A percentile compares a stretch with the other conserved stretches of the same genome.
phyloP scores from a whole-genome alignment of 176 grass and related monocot genomes.

The Raddia guianensis region DNA sequence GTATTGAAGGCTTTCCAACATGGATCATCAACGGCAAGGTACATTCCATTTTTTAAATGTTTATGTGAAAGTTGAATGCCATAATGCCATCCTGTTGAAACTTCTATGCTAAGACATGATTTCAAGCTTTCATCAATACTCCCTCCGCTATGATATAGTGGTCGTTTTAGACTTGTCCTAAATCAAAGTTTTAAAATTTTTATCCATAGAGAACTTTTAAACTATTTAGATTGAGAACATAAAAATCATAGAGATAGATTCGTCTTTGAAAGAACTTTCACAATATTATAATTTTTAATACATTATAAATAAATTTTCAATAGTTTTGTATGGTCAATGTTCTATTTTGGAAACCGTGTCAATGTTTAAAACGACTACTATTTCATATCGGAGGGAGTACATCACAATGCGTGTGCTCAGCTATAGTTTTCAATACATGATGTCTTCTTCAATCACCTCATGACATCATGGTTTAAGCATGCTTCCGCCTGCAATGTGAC shows the following conservation, averaged over 20 bases:
- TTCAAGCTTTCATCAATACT: neutral
- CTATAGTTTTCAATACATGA: neutral
- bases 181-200: no score
- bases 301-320: no score
- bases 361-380: no score
- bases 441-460: neutral
- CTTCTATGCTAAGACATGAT: neutral
- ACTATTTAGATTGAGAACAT: no score
- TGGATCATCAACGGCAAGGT: constrained; percentile 91
- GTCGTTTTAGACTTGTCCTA: no score
- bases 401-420: neutral
- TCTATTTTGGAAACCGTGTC: no score
- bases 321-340: no score
- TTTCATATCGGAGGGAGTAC: neutral
- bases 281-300: no score
- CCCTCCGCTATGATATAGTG: no score
- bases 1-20: constrained; percentile 89
- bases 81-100: neutral
- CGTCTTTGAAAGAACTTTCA: no score
- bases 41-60: constrained; percentile 19
- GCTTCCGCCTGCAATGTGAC: neutral
- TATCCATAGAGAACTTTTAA: no score
- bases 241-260: no score
- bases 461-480: neutral
- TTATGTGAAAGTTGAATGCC: neutral